Evolutionary conservation across 1,284 basidiomycete genomes (phyloP).

Genomic region (Macrocystidia cucumis): DNA sequence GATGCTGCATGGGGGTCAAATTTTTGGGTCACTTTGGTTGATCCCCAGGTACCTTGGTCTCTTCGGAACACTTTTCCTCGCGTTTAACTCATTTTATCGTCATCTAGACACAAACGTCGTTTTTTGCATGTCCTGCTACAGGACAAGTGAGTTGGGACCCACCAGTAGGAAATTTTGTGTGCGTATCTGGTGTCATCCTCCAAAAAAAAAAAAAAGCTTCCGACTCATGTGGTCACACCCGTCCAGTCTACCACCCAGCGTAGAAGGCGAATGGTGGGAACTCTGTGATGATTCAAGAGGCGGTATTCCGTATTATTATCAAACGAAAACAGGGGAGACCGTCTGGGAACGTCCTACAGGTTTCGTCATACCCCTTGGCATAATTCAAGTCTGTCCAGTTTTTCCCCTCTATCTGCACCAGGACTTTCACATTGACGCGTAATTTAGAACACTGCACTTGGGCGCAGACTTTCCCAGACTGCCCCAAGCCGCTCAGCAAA

Average conservation of each 20-base stretch:
- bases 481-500: constrained; percentile 21
- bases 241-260: constrained; percentile 70
- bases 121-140: constrained; percentile 89
- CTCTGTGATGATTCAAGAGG: constrained; percentile 73
- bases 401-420: constrained; percentile 2
- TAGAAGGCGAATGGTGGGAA: constrained; percentile 95
- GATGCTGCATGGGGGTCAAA: constrained; percentile 70
- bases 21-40: constrained; percentile 80
- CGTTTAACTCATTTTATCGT: constrained; percentile 2
- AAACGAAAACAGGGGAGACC: constrained; percentile 81
- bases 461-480: constrained; percentile 53
- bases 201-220: too few species aligned
- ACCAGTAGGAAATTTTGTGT: constrained; percentile 87
- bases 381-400: constrained; percentile 61
- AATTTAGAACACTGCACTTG: constrained; percentile 65
- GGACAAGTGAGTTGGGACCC: constrained; percentile 92
- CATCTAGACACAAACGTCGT: constrained; percentile 66
- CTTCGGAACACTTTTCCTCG: constrained; percentile 5
- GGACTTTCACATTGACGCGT: constrained; percentile 5
- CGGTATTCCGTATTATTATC: constrained; percentile 87
- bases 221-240: constrained; percentile 9
- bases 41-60: constrained; percentile 58
- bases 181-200: constrained; percentile 20
- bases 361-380: constrained; percentile 85
- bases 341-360: constrained; percentile 83